phyloP scores from a whole-genome alignment of 805 yeast species.

The Yarrowia bubula region DNA sequence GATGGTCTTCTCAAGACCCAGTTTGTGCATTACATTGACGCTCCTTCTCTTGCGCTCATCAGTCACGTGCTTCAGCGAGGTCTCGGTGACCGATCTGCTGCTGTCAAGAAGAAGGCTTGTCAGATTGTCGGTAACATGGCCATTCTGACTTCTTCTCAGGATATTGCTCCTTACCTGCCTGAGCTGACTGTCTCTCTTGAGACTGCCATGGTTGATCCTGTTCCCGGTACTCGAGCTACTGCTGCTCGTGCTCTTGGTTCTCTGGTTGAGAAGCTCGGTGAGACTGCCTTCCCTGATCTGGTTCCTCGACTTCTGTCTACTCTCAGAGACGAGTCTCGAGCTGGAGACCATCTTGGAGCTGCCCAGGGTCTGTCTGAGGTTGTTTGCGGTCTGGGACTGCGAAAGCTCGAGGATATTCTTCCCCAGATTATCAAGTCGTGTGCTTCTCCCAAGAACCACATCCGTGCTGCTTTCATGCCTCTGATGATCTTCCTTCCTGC shows the following conservation, averaged over 20 bases:
- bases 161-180: constrained; percentile 77
- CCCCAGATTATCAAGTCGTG: constrained; percentile 78
- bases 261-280: constrained; percentile 92
- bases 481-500: constrained; percentile 85
- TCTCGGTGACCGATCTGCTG: constrained; percentile 90
- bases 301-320: constrained; percentile 76
- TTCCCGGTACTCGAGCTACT: constrained; percentile 93
- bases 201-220: constrained; percentile 97
- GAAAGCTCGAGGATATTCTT: constrained; percentile 82
- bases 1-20: constrained; percentile 85
- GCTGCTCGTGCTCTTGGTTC: constrained; percentile 98
- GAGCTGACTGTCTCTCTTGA: constrained; percentile 79
- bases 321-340: constrained; percentile 68
- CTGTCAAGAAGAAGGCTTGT: constrained; percentile 88
- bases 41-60: constrained; percentile 93
- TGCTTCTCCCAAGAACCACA: constrained; percentile 59
- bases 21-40: constrained; percentile 96
- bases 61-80: constrained; percentile 95
- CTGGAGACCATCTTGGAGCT: constrained; percentile 93
- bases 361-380: constrained; percentile 97
- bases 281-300: constrained; percentile 88
- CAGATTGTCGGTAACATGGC: constrained; percentile 99
- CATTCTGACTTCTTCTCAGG: constrained; percentile 84
- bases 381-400: constrained; percentile 82
- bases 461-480: constrained; percentile 92